These are phyloP conservation scores for Rhodotorula sphaerocarpa DNA, from an alignment of 768 basidiomycete genomes.

Conservation along the genomic window DNA sequence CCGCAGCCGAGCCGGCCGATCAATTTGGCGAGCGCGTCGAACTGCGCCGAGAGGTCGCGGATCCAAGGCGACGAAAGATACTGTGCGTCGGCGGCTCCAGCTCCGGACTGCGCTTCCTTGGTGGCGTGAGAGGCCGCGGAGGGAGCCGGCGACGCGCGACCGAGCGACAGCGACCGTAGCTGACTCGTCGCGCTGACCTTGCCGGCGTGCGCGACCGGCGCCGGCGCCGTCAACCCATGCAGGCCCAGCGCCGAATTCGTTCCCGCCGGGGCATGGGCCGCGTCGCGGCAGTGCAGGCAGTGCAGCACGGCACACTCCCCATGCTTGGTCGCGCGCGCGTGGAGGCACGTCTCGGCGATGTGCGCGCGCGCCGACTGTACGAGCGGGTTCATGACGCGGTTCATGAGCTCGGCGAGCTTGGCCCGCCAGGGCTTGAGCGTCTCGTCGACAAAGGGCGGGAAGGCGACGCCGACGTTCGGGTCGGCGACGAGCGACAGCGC, in stretches of 20 bases:
- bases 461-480: constrained; percentile 2
- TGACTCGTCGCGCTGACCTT: constrained; percentile 11
- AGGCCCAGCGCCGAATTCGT: constrained; percentile 9
- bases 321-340: not conserved
- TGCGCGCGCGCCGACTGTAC: constrained; percentile 23
- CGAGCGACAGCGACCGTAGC: constrained; percentile 27
- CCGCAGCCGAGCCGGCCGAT: constrained; percentile 31
- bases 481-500: constrained; percentile 19
- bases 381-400: constrained; percentile 36
- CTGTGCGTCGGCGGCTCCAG: not conserved
- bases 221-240: not conserved
- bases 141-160: not conserved
- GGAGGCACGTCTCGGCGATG: constrained; percentile 12
- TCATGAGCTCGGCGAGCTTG: constrained; percentile 37
- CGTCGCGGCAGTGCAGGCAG: not conserved
- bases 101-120: not conserved
- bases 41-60: constrained; percentile 24
- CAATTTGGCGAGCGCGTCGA: constrained; percentile 30
- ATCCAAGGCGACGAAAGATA: constrained; percentile 21
- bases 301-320: not conserved
- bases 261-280: not conserved
- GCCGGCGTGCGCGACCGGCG: not conserved
- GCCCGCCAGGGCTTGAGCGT: constrained; percentile 37
- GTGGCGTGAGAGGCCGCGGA: not conserved
- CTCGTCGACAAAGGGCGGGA: constrained; percentile 35